Conservation (phyloP, 169 alveolate genomes). For the Cyclospora cayetanensis region DNA sequence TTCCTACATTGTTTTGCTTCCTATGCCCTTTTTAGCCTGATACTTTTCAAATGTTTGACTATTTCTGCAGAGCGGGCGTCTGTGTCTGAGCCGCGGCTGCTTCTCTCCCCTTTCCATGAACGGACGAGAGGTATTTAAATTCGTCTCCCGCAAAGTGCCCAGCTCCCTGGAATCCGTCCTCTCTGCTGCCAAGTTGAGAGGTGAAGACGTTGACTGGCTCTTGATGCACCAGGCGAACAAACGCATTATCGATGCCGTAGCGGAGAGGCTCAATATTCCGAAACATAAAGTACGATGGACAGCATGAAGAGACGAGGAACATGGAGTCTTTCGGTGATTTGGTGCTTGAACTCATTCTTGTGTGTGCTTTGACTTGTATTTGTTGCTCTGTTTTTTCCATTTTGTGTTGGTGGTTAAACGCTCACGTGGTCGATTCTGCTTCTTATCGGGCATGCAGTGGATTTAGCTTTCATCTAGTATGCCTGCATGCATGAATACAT, state of each 20-base stretch:
- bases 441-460: too few species aligned
- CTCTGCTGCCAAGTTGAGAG: constrained; percentile 69
- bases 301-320: background rate
- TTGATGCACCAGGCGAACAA: constrained; percentile 81
- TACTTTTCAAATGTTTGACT: background rate
- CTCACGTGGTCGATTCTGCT: too few species aligned
- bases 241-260: constrained; percentile 80
- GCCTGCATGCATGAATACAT: background rate
- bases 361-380: too few species aligned
- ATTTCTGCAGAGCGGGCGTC: background rate
- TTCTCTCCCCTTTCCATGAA: constrained; percentile 77
- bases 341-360: too few species aligned
- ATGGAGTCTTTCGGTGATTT: background rate
- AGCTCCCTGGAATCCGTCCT: constrained; percentile 66
- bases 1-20: background rate
- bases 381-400: too few species aligned
- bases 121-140: constrained; percentile 81
- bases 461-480: too few species aligned
- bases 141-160: constrained; percentile 78
- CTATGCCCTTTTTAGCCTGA: background rate
- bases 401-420: too few species aligned
- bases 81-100: constrained; percentile 10
- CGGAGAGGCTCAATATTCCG: constrained; percentile 74
- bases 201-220: constrained; percentile 78
- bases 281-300: constrained; percentile 71